These are phyloP conservation scores for Quaeritorhiza haematococci DNA, from an alignment of 371 early-diverging fungal species.

Conservation along the genomic window DNA sequence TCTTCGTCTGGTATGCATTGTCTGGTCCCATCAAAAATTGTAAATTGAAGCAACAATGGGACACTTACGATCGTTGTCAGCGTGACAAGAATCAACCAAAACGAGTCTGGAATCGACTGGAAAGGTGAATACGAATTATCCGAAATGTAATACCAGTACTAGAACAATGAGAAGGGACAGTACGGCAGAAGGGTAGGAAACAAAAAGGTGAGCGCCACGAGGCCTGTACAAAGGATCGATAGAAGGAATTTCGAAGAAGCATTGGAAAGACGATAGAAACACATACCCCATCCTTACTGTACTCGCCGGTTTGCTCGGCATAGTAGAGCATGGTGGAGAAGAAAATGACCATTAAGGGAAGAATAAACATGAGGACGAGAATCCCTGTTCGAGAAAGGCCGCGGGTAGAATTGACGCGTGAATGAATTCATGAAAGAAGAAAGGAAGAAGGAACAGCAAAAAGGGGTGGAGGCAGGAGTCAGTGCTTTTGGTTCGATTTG, in stretches of 20 bases:
- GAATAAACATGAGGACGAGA: conserved; percentile 4
- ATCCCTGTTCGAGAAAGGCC: conserved; percentile 13
- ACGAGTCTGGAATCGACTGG: conserved; percentile 26
- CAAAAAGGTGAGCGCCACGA: too few relatives aligned
- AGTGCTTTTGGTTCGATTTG: too few relatives aligned
- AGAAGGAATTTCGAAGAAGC: too few relatives aligned
- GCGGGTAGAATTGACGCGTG: conserved; percentile 7
- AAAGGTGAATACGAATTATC: conserved; percentile 11
- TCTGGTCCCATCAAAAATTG: too few relatives aligned
- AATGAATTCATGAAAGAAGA: conserved; percentile 1
- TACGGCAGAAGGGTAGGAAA: too few relatives aligned
- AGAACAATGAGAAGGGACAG: too few relatives aligned
- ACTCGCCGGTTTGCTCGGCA: conserved; percentile 8
- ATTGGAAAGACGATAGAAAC: too few relatives aligned
- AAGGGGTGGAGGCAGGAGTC: too few relatives aligned
- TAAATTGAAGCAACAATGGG: neutral
- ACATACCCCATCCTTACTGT: conserved; percentile 6
- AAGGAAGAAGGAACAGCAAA: neutral
- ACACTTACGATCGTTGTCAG: conserved; percentile 26
- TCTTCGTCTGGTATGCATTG: too few relatives aligned
- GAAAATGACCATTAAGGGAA: conserved; percentile 11
- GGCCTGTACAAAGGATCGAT: too few relatives aligned
- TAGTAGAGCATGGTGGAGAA: conserved; percentile 18
- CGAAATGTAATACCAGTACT: conserved; percentile 17
- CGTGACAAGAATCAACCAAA: conserved; percentile 29